These are phyloP conservation scores for Apiospora aurea DNA, from an alignment of 2,329 filamentous ascomycete genomes.

Conservation along the genomic window DNA sequence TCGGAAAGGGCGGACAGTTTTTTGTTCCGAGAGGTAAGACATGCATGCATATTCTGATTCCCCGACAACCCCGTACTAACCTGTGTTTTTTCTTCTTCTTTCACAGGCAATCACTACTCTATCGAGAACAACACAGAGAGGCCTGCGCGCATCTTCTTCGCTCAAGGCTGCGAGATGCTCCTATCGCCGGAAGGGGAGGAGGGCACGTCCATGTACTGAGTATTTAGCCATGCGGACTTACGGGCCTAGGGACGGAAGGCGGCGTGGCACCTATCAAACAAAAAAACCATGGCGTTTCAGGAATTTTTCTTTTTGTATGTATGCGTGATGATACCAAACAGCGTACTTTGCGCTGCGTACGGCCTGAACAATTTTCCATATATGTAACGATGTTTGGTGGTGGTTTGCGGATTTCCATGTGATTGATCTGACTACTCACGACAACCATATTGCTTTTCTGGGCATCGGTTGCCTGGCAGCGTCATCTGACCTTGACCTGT, in stretches of 20 bases:
- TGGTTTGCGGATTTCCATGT: neutral
- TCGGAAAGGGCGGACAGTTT: constrained; percentile 88
- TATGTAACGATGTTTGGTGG: neutral
- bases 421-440: neutral
- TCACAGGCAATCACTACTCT: constrained; percentile 87
- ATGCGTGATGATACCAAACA: constrained; percentile 15
- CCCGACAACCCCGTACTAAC: constrained; percentile 22
- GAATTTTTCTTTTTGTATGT: neutral
- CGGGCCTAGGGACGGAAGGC: neutral
- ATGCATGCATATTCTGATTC: constrained; percentile 30
- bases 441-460: neutral
- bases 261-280: neutral
- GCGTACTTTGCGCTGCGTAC: neutral
- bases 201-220: neutral
- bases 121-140: constrained; percentile 81
- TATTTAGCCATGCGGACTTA: neutral
- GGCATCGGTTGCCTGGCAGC: neutral
- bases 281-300: constrained; percentile 10
- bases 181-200: neutral
- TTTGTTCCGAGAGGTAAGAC: constrained; percentile 91
- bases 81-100: neutral
- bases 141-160: constrained; percentile 85
- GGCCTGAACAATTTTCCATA: neutral
- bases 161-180: constrained; percentile 76
- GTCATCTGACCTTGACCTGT: too few species aligned